These are phyloP conservation scores for Cucumis sativus DNA, from an alignment of 306 rosid species.

Conservation along the genomic window Cucumber_9930_V3 NC_026659.2:25734001-25734500, in stretches of 20 bases:
- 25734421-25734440: slow-evolving; percentile 55
- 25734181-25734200: slow-evolving; percentile 74
- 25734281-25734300: background rate
- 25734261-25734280: slow-evolving; percentile 44
- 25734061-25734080: slow-evolving; percentile 88
- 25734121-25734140: background rate
- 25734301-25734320: background rate
- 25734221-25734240: slow-evolving; percentile 80
- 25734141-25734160: background rate
- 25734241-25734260: slow-evolving; percentile 75
- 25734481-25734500: slow-evolving; percentile 84
- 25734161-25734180: background rate
- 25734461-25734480: slow-evolving; percentile 81
- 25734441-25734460: slow-evolving; percentile 82
- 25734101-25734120: background rate
- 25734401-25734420: slow-evolving; percentile 75
- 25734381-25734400: slow-evolving; percentile 77
- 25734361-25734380: slow-evolving; percentile 67
- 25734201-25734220: slow-evolving; percentile 81
- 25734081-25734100: slow-evolving; percentile 28
- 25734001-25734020: slow-evolving; percentile 55
- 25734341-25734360: background rate
- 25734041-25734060: slow-evolving; percentile 90
- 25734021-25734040: slow-evolving; percentile 70
- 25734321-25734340: background rate